Conservation (phyloP, 2,329 filamentous ascomycete species). For the Aspergillus bombycis region DNA sequence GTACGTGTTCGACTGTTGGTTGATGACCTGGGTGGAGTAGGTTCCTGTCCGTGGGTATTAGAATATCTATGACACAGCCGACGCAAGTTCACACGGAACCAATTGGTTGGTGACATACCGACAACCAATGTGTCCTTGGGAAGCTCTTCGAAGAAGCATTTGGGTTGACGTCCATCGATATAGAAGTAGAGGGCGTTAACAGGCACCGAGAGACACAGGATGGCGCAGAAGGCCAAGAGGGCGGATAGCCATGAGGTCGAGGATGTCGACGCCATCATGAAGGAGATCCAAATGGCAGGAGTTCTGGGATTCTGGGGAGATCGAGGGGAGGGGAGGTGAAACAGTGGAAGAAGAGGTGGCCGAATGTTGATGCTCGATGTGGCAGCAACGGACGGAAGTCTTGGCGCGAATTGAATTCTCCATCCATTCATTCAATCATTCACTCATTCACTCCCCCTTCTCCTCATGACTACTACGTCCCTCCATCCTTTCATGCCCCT, state of each 20-base stretch:
- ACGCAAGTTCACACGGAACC: not conserved
- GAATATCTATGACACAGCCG: not conserved
- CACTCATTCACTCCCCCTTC: not conserved
- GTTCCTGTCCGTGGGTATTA: constrained; percentile 62
- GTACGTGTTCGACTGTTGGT: constrained; percentile 70
- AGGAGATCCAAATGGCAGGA: not conserved
- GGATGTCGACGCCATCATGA: constrained; percentile 40
- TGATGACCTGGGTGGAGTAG: constrained; percentile 84
- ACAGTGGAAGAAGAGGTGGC: constrained; percentile 4
- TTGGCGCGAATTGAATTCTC: constrained; percentile 28
- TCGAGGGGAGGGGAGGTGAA: constrained; percentile 2
- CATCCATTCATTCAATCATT: not conserved
- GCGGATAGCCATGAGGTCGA: constrained; percentile 43
- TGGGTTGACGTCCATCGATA: constrained; percentile 80
- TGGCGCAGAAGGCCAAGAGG: constrained; percentile 65
- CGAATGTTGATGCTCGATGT: constrained; percentile 24
- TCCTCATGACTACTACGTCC: not conserved
- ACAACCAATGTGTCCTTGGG: constrained; percentile 97
- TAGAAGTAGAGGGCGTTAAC: constrained; percentile 93
- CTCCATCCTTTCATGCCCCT: not conserved
- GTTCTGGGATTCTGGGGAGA: not conserved
- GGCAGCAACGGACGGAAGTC: constrained; percentile 24
- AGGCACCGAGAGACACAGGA: constrained; percentile 62
- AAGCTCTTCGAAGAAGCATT: constrained; percentile 98
- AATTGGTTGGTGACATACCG: constrained; percentile 54